Base-by-base conservation (phyloP, 768 basidiomycete species). In the Kwoniella botswanensis region DNA sequence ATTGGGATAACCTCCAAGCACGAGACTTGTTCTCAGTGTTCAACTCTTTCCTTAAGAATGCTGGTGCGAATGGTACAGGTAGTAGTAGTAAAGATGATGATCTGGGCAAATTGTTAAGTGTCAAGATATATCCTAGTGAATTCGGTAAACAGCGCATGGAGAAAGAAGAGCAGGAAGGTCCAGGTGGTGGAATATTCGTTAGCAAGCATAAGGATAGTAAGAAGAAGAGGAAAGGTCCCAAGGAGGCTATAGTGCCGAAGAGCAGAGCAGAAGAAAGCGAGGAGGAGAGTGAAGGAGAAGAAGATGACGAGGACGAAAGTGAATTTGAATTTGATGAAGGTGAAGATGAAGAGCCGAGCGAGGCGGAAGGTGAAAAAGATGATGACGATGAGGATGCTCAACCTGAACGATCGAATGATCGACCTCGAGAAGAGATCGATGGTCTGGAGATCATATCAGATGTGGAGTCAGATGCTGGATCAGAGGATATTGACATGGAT, bases 1-100 rank as follows among this genome's bases (percentile, higher is more conserved):
- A 99, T 84, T 99, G 97, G 97, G 97, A 98, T 82, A 88, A 98
- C 84, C 89, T 98, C 62, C 91, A 91, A 66, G 93, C 96, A 0
- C 85, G 85, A 21, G 94, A 98, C 81, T 86, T 99, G 13, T 97
- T 90, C 88, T 93, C 92, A 84, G 92, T 98, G 44, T 93, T 93
- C 84, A 89, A 92, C 18, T 98, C 95, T 2, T 88, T 94, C 53
- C 87, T 96, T 5, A 86, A 18, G 72, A 21, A 79, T 85, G 3
- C 81, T 46, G 70, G 56, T 67, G 61, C 54, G 63, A 73, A 71
- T 65, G 71, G 70, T 29, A 71, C 67, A 26, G 60, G 71, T 59
- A 74, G 71, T 63, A 74, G 55, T 61, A 80, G 72, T 41, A 63
- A 46, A 54, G 71, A 22, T 65, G 46, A 35, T 24, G 66, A 70